Base-by-base conservation (phyloP, 2,329 filamentous ascomycete genomes). In the Colletotrichum tamarilloi region DNA sequence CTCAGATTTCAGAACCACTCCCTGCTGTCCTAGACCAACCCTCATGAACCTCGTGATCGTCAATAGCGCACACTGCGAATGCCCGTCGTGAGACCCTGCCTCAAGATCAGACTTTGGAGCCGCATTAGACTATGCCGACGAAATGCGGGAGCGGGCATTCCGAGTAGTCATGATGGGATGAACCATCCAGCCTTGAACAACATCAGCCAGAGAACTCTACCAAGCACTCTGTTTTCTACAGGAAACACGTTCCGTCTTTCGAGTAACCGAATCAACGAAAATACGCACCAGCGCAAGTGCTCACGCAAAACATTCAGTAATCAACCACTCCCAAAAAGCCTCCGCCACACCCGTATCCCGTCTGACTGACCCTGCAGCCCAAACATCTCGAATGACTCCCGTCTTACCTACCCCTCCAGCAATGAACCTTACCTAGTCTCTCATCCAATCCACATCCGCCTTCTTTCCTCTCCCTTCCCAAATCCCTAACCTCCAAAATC, bases 261-360 rank as follows among this genome's bases (percentile, higher is more conserved):
- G 38, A 42, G 7, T 7, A 42, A 28, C 7, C 19, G 4, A 42
- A 7, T 42, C 58, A 19, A 2, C 38, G 3, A 8, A 42, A 3
- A 42, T 42, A 7, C 16, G 14, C 38, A 19, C 3, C 16, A 5
- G 16, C 38, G 38, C 16, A 42, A 19, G 16, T 42, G 38, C 38
- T 46, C 57, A 32, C 68, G 46, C 57, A 28, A 59, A 59, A 16
- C 59, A 16, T 1, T 42, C 38, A 8, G 19, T 42, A 8, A 42
- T 7, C 16, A 19, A 16, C 16, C 26, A 42, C 19, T 12, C 49
- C n/a, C 14, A 30, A 3, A 22, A 24, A 67, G 67, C 38, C 62
- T 60, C 57, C 63, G 55, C 63, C 32, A 62, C 68, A 67, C 32
- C 55, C 56, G 42, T 38, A 72, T 57, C 8, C 57, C 56, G 68